Conservation (phyloP, 257 asterid species). For the Marsdenia floribunda region DNA sequence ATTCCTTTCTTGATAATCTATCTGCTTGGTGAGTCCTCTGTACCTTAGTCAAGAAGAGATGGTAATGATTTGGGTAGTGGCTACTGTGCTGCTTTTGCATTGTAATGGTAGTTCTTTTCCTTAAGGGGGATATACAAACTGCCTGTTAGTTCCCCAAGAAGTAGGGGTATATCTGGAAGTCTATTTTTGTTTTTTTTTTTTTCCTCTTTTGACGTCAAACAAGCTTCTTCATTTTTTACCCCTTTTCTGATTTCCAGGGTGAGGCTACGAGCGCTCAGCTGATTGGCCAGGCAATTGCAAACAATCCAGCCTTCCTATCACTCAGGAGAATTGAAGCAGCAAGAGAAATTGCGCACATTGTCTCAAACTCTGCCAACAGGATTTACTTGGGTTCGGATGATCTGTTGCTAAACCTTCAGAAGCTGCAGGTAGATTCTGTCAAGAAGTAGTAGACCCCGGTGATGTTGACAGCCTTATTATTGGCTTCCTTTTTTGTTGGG, state of each 20-base stretch:
- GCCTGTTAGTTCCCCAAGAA: not conserved
- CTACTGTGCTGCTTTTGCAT: not conserved
- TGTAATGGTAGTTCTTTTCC: not conserved
- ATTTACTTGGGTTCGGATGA: slow-evolving; percentile 75
- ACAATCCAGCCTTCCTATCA: slow-evolving; percentile 81
- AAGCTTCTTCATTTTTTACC: not conserved
- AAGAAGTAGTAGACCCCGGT: slow-evolving; percentile 24
- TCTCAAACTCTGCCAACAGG: slow-evolving; percentile 66
- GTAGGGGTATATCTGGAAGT: not conserved
- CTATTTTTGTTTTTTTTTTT: too few relatives aligned
- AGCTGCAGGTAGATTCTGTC: slow-evolving; percentile 25
- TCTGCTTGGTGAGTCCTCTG: not conserved
- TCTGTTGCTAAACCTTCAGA: slow-evolving; percentile 80
- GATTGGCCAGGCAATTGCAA: slow-evolving; percentile 87
- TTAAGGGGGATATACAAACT: not conserved
- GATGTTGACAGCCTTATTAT: not conserved
- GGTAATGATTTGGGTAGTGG: not conserved
- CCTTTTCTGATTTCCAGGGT: slow-evolving; percentile 46
- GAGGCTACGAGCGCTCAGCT: slow-evolving; percentile 95
- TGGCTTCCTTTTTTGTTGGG: not conserved
- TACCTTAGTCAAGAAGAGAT: not conserved
- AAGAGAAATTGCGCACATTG: slow-evolving; percentile 62
- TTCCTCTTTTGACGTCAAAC: not conserved
- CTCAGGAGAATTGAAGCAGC: slow-evolving; percentile 93
- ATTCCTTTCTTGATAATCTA: not conserved